Base-by-base conservation (phyloP, 148 eudicot genomes). In the Chenopodium quinoa region DNA sequence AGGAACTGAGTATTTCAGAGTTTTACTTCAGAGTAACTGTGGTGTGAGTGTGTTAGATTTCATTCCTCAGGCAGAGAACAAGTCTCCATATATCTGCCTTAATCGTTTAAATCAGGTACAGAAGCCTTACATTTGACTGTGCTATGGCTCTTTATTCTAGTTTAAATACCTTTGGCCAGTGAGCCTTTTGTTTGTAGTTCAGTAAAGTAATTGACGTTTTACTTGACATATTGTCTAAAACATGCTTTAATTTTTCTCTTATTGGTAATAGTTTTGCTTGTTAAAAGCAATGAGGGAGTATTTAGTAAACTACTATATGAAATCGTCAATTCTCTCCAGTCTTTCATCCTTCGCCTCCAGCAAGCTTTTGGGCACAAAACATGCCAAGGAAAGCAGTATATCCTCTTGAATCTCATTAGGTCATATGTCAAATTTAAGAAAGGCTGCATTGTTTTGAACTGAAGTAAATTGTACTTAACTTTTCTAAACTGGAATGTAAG, bases 61-160 rank as follows among this genome's bases (percentile, higher is more conserved):
- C 88, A 87, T 86, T 80, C 98, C 98, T 84, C 86, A 80, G 37
- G 76, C 82, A 77, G 92, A 88, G 78, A 92, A 88, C 32, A 90
- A 86, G 75, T 85, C 93, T 86, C 95, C 95, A 22, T 78, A 81
- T 65, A 87, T 93, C 73, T 89, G 93, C 85, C 93, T 96, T 78
- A 93, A 96, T 87, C 95, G 99, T 47, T 88, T 96, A 82, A 96
- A 96, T 87, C 99, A 96, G 99, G 99, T 93, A 87, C 31, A n/a
- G 20, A 63, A 63, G 60, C 76, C 31, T 60, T 65, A 25, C 47
- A 37, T 80, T 65, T 46, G 25, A 8, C 65, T 37, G 17, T 65
- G 17, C 31, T 58, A 1, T n/a, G 48, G 58, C 23, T 47, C 54
- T 50, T 50, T 12, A 50, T 50, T 47, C 47, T 34, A 44, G 71